Evolutionary conservation across 345 rosid species (phyloP).

Genomic region (Kandelia obovata): DNA sequence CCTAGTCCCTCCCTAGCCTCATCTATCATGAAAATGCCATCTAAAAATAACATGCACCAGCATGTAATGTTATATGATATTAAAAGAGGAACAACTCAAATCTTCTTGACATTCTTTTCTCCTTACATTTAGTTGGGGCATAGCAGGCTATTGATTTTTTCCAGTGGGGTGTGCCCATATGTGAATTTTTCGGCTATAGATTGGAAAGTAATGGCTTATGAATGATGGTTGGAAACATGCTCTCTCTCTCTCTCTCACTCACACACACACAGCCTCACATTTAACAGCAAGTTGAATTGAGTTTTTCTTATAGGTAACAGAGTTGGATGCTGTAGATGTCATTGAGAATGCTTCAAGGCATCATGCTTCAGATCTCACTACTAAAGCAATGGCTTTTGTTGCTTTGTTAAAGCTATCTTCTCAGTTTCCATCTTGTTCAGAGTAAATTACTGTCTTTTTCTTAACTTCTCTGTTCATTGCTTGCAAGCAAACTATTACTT

Average conservation of each 20-base stretch:
- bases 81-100: too few species aligned
- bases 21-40: too few species aligned
- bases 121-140: too few species aligned
- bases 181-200: too few species aligned
- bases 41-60: too few species aligned
- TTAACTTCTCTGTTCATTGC: not conserved
- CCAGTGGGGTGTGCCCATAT: too few species aligned
- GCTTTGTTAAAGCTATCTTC: constrained; percentile 90
- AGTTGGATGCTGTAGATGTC: constrained; percentile 85
- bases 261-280: not conserved
- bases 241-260: not conserved
- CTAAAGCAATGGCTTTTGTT: constrained; percentile 89
- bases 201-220: not conserved
- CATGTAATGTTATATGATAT: too few species aligned
- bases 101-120: too few species aligned
- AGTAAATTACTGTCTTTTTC: constrained; percentile 46
- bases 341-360: constrained; percentile 63
- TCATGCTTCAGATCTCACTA: constrained; percentile 67
- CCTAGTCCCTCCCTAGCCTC: too few species aligned
- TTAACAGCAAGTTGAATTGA: constrained; percentile 5
- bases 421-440: constrained; percentile 90
- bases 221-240: not conserved
- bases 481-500: not conserved
- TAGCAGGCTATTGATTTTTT: too few species aligned
- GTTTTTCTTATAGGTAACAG: constrained; percentile 69